These are phyloP conservation scores for Leishmania turanica DNA, from an alignment of 208 protist genomes.

Conservation along the genomic window DNA sequence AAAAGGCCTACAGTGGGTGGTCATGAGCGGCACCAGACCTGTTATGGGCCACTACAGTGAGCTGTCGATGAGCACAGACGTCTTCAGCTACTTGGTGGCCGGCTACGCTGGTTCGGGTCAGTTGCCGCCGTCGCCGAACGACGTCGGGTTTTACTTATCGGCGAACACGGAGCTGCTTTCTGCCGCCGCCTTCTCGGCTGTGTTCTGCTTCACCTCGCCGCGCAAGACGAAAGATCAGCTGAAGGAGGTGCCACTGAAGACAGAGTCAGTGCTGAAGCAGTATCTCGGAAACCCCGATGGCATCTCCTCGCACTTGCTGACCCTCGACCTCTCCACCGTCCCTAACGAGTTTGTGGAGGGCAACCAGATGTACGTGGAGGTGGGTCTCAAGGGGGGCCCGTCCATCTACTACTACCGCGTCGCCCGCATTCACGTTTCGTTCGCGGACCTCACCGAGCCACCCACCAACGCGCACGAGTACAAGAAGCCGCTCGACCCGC, in stretches of 20 bases:
- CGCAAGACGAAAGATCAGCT: conserved; percentile 18
- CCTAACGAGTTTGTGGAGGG: conserved; percentile 41
- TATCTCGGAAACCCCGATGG: conserved; percentile 41
- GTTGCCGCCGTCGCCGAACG: neutral
- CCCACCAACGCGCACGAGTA: conserved; percentile 28
- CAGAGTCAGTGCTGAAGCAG: neutral
- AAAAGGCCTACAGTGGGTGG: conserved; percentile 5
- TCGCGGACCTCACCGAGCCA: conserved; percentile 35
- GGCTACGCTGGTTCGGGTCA: neutral
- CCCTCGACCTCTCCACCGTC: conserved; percentile 32
- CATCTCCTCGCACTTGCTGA: conserved; percentile 26
- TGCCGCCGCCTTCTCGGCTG: conserved; percentile 14
- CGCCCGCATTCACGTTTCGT: conserved; percentile 46
- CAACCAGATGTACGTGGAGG: conserved; percentile 60
- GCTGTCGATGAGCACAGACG: conserved; percentile 4
- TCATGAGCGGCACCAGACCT: neutral
- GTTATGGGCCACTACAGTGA: conserved; percentile 18
- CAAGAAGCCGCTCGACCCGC: conserved; percentile 30
- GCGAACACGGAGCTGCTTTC: neutral
- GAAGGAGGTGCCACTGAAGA: neutral
- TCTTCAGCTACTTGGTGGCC: conserved; percentile 28
- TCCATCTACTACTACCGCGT: conserved; percentile 32
- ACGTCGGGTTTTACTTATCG: conserved; percentile 17
- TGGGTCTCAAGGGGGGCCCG: conserved; percentile 30
- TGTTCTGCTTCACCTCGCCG: conserved; percentile 37